Evolutionary conservation across 1,284 basidiomycete genomes (phyloP).

Genomic region (Pseudozyma flocculosa): DNA sequence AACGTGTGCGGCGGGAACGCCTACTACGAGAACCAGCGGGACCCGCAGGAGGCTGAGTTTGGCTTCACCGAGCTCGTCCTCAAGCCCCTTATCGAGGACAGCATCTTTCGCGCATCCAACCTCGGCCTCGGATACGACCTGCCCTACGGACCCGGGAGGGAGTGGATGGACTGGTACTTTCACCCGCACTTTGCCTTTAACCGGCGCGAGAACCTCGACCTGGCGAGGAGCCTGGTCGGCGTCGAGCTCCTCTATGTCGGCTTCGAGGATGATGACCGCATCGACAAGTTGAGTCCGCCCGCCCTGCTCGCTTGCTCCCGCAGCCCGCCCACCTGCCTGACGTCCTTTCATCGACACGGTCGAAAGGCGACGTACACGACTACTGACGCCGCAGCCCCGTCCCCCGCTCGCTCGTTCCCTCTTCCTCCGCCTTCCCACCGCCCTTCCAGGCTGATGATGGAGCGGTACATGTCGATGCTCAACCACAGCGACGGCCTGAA

Average conservation of each 20-base stretch:
- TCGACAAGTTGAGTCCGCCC: slow-evolving; percentile 40
- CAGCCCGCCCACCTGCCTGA: no score
- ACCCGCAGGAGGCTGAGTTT: slow-evolving; percentile 32
- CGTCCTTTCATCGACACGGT: neutral
- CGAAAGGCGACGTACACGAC: no score
- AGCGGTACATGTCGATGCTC: slow-evolving; percentile 37
- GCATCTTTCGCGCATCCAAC: slow-evolving; percentile 34
- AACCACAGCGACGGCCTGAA: slow-evolving; percentile 32
- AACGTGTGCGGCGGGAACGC: slow-evolving; percentile 48
- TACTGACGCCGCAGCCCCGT: no score
- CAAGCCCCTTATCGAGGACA: slow-evolving; percentile 37
- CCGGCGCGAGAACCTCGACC: slow-evolving; percentile 22
- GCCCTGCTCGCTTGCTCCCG: no score
- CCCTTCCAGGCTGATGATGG: slow-evolving; percentile 35
- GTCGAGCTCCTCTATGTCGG: slow-evolving; percentile 33
- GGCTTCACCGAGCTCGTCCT: slow-evolving; percentile 39
- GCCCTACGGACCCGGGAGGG: slow-evolving; percentile 38
- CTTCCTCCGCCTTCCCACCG: neutral
- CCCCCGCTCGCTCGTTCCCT: no score
- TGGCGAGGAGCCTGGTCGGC: slow-evolving; percentile 20
- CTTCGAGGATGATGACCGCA: slow-evolving; percentile 45
- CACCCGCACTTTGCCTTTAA: slow-evolving; percentile 44
- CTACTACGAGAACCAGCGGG: slow-evolving; percentile 30
- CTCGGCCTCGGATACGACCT: slow-evolving; percentile 45
- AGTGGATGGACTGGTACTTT: slow-evolving; percentile 46